phyloP scores from a whole-genome alignment of 2,329 filamentous ascomycete species.

The Alternaria brassicae region DNA sequence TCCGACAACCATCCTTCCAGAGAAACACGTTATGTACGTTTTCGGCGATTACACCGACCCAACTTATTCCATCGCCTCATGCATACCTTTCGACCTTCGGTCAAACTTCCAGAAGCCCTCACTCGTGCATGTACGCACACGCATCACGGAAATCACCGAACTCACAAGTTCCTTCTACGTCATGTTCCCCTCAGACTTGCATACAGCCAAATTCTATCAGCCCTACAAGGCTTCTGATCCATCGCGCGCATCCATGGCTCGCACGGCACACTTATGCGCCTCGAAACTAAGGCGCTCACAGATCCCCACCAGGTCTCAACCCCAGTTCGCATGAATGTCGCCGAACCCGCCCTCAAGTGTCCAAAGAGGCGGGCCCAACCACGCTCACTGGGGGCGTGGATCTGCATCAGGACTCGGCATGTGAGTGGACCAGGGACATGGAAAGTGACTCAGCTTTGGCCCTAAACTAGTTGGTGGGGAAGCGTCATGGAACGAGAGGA shows the following conservation, averaged over 20 bases:
- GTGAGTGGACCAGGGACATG: not conserved
- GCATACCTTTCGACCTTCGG: not conserved
- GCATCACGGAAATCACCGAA: slow-evolving; percentile 10
- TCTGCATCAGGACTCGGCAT: slow-evolving; percentile 4
- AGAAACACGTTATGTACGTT: not conserved
- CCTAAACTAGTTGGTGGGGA: not conserved
- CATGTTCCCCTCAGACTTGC: slow-evolving; percentile 4
- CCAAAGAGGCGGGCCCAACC: not conserved
- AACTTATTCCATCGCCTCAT: not conserved
- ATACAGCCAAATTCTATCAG: slow-evolving; percentile 13
- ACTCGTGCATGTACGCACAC: slow-evolving; percentile 2
- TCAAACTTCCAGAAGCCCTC: slow-evolving; percentile 16
- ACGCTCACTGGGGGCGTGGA: not conserved
- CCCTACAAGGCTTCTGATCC: slow-evolving; percentile 15
- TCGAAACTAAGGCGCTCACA: slow-evolving; percentile 8
- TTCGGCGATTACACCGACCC: not conserved
- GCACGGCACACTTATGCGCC: slow-evolving; percentile 13
- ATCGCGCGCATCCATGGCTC: slow-evolving; percentile 9
- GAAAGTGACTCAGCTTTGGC: not conserved
- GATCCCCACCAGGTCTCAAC: slow-evolving; percentile 8
- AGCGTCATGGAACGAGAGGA: not conserved
- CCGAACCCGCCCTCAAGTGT: slow-evolving; percentile 3
- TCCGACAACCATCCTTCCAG: not conserved
- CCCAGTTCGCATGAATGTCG: slow-evolving; percentile 14
- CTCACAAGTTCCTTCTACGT: not conserved